phyloP scores from a whole-genome alignment of 1,284 basidiomycete species.

The Phellopilus nigrolimitatus region DNA sequence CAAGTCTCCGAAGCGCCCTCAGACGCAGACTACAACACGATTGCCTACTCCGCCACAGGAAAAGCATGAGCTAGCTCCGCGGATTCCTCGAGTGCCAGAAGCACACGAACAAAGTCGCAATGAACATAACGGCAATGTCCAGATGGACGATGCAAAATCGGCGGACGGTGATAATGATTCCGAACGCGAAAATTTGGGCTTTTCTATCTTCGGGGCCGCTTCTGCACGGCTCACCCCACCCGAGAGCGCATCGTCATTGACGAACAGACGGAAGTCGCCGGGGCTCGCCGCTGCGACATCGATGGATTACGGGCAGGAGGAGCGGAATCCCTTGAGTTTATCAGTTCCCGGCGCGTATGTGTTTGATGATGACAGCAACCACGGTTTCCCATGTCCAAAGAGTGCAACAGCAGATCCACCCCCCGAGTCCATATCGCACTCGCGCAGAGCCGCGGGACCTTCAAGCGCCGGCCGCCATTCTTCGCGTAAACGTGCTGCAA shows the following conservation, averaged over 20 bases:
- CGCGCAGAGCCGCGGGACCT: background rate
- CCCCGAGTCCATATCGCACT: background rate
- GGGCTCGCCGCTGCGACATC: background rate
- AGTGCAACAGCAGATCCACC: slow-evolving; percentile 2
- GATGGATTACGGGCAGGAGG: background rate
- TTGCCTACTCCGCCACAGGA: slow-evolving; percentile 18
- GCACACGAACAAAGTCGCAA: background rate
- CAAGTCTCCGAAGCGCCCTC: background rate
- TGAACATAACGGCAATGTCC: background rate
- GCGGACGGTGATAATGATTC: background rate
- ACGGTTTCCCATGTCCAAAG: slow-evolving; percentile 13
- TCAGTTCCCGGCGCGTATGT: slow-evolving; percentile 18
- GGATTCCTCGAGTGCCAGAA: background rate
- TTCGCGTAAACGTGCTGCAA: slow-evolving; percentile 16
- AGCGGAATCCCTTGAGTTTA: background rate
- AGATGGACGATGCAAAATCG: background rate
- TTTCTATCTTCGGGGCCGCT: slow-evolving; percentile 10
- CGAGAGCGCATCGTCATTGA: slow-evolving; percentile 2
- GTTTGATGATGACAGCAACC: slow-evolving; percentile 10
- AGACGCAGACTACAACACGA: slow-evolving; percentile 1
- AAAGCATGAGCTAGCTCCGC: background rate
- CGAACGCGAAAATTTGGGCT: slow-evolving; percentile 13
- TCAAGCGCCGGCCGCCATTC: background rate
- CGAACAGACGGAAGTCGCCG: slow-evolving; percentile 7
- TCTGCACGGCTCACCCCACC: slow-evolving; percentile 6